Base-by-base conservation (phyloP, 2,329 filamentous ascomycete species). In the Intubia oerlemansii region DNA sequence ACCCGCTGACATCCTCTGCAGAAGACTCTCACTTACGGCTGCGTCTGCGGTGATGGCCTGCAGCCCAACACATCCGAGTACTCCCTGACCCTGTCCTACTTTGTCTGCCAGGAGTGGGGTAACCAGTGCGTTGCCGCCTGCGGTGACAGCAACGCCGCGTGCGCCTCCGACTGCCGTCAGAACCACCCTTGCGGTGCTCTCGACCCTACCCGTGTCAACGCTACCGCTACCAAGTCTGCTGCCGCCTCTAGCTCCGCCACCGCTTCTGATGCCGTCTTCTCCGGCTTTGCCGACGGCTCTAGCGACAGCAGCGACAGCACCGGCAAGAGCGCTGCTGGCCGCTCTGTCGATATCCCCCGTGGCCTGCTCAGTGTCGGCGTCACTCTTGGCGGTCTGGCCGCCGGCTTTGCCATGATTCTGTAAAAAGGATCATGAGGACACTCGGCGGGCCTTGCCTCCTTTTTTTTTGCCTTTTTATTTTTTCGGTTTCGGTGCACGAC, bases 1-100 rank as follows among this genome's bases (percentile, higher is more conserved):
- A 5, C 22, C 7, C n/a, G 14, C n/a, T 25, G 5, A 14, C 11
- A 32, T 17, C 21, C 21, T n/a, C 5, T 17, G 15, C 31, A 72
- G 66, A 43, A 58, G 29, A 53, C 56, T 13, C 59, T 85, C 28
- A 59, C 53, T n/a, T 85, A 74, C 51, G 56, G 59, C 37, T 88
- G 78, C 48, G 56, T 80, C 40, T 88, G 78, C 55, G 58, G 60
- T 36, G 59, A 75, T 44, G 63, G 66, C 45, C 46, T 60, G 36
- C 52, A 62, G 29, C 78, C 78, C 39, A 82, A 84, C 51, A 52
- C 79, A 27, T 67, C 72, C 42, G 62, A 84, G 50, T 88, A 75
- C 61, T 73, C 71, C 13, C 60, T 80, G 40, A 84, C 78, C 2
- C 57, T 88, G 16, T 78, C 79, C 19, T 85, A 68, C 61, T 79